phyloP scores from a whole-genome alignment of 73 alveolate species.

The Symbiodinium natans region DNA sequence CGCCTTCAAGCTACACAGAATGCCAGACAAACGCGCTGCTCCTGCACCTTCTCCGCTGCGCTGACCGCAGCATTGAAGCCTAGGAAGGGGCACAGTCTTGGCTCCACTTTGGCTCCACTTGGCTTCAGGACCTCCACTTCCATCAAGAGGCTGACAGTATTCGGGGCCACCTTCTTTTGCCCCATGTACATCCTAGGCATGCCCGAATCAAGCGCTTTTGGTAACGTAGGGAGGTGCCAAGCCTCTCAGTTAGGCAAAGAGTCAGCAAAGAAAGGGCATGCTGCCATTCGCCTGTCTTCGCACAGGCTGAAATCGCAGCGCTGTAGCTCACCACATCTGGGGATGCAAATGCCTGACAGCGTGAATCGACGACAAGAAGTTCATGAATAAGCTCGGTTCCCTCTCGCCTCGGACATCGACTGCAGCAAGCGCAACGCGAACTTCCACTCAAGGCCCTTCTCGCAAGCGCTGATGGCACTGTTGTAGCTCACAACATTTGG shows the following conservation, averaged over 20 bases:
- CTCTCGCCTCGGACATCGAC: slow-evolving; percentile 38
- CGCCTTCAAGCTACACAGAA: too few species aligned
- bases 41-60: slow-evolving; percentile 67
- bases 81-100: not conserved
- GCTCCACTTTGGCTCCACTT: not conserved
- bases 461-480: slow-evolving; percentile 40
- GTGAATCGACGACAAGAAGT: not conserved
- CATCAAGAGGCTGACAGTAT: not conserved
- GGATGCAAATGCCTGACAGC: not conserved
- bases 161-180: not conserved
- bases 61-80: slow-evolving; percentile 57
- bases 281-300: slow-evolving; percentile 32
- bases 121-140: too few species aligned
- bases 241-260: not conserved
- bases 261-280: slow-evolving; percentile 38
- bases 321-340: slow-evolving; percentile 62
- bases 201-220: too few species aligned
- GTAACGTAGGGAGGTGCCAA: too few species aligned
- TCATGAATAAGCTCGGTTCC: not conserved
- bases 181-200: not conserved
- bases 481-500: slow-evolving; percentile 50
- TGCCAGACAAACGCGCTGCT: too few species aligned
- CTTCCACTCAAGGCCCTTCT: slow-evolving; percentile 56
- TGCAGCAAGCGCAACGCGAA: slow-evolving; percentile 38
- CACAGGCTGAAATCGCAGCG: slow-evolving; percentile 79